These are phyloP conservation scores for Deinandra increscens DNA, from an alignment of 129 eudicot species.

Conservation along the genomic window DNA sequence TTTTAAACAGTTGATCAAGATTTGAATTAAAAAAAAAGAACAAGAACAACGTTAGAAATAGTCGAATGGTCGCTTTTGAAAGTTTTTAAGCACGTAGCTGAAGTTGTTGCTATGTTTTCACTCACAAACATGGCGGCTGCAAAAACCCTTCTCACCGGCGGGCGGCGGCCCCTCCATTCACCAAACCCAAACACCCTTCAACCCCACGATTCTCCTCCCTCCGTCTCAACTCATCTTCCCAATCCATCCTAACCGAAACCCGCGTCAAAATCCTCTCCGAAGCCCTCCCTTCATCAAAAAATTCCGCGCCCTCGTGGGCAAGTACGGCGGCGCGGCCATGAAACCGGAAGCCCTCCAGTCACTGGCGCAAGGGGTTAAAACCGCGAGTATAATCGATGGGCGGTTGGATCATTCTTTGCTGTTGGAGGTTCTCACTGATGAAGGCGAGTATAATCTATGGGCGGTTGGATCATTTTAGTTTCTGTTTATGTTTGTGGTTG, in stretches of 20 bases:
- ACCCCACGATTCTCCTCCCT: conserved; percentile 15
- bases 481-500: neutral
- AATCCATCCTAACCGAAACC: conserved; percentile 33
- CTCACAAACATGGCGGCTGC: conserved; percentile 33
- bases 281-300: conserved; percentile 86
- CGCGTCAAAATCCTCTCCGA: conserved; percentile 80
- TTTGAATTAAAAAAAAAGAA: no score
- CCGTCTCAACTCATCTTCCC: conserved; percentile 38
- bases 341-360: conserved; percentile 75
- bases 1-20: no score
- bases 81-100: no score
- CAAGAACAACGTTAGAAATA: no score
- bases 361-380: conserved; percentile 69
- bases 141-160: conserved; percentile 30
- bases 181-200: conserved; percentile 18
- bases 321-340: conserved; percentile 97
- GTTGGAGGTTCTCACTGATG: conserved; percentile 81
- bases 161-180: conserved; percentile 21
- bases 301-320: conserved; percentile 78
- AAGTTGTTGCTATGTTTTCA: no score
- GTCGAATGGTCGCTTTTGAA: no score
- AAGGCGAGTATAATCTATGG: no score
- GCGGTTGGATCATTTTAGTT: no score
- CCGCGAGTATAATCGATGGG: conserved; percentile 92
- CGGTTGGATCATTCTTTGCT: conserved; percentile 74